Evolutionary conservation across 2,329 filamentous ascomycete species (phyloP), one percentile per base, ranked within the genome.

Genomic region (Blastomyces emzantsi): DNA sequence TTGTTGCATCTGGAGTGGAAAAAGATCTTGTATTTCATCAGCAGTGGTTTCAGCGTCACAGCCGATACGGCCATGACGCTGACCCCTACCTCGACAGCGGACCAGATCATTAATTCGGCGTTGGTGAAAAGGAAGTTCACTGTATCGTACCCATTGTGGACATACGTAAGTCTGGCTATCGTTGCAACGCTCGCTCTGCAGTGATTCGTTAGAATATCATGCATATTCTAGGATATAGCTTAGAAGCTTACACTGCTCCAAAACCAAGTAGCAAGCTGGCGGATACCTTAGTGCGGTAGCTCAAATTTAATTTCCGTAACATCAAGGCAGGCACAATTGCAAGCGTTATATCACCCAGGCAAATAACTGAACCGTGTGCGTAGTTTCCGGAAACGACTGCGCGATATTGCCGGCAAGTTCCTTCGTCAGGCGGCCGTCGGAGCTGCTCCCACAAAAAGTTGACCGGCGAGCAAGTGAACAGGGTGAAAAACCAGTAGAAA

Each of bases 401-500:
- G 11, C n/a, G 55, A 41, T 22, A 57, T n/a, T 57, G 33, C 19
- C 39, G 55, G 55, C 55, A 57, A 7, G 55, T 41, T 5, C 55
- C 55, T 15, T 41, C 13, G 13, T 19, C 3, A 39, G n/a, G 5
- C 2, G 33, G 55, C 3, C 39, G 41, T 19, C 8, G 33, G 33
- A 57, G 39, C 22, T 57, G 55, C 3, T 57, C 22, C 55, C 55
- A 57, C n/a, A 57, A 25, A 57, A 57, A 57, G 55, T n/a, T n/a
- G 19, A 57, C 39, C 11, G 55, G 55, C 19, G 9, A 57, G 33
- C 55, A 41, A 7, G 55, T 57, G 19, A 57, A 41, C n/a, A 57
- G 55, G 55, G 33, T 57, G 55, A 41, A 57, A 30, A 57, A 57
- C 33, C 33, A 57, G 39, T 41, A 57, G 39, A 57, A 57, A n/a